Percentiles rank a stretch among this genome's conserved stretches.
These are phyloP conservation scores for Perkinsus olseni DNA, from an alignment of 169 alveolate species.

Conservation along the genomic window DNA sequence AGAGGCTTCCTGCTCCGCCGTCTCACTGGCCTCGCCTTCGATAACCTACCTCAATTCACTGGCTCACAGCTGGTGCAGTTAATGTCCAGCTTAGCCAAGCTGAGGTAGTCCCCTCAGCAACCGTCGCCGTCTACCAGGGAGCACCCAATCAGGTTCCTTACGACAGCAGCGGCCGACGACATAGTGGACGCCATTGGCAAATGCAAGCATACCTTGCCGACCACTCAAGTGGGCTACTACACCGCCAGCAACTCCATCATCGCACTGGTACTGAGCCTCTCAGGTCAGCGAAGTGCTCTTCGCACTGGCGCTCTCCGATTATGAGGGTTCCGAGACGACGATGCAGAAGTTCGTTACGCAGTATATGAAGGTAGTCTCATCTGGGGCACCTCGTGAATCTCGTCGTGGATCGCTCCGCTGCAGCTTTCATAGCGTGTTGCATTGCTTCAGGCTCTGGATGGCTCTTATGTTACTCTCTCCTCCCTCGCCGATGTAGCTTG, in stretches of 20 bases:
- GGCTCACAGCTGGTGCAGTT: slow-evolving; percentile 31
- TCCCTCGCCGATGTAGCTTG: not conserved
- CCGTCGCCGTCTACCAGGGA: not conserved
- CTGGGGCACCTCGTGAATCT: too few relatives aligned
- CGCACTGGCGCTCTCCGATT: not conserved
- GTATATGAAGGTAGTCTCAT: not conserved
- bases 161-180: not conserved
- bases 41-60: slow-evolving; percentile 31
- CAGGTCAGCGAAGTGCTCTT: not conserved
- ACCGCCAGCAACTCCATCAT: not conserved
- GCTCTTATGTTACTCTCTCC: not conserved
- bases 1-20: slow-evolving; percentile 47
- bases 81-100: slow-evolving; percentile 10
- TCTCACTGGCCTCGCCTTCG: slow-evolving; percentile 38
- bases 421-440: too few relatives aligned
- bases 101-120: slow-evolving; percentile 8
- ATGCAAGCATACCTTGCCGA: not conserved
- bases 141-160: not conserved
- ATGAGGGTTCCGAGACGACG: not conserved
- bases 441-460: not conserved
- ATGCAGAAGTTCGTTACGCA: not conserved
- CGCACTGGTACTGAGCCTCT: not conserved
- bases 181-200: not conserved
- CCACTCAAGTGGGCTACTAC: not conserved
- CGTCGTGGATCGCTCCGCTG: too few relatives aligned